These are phyloP conservation scores for Colletotrichum cordylinicola DNA, from an alignment of 2,329 filamentous ascomycete genomes.

Conservation along the genomic window DNA sequence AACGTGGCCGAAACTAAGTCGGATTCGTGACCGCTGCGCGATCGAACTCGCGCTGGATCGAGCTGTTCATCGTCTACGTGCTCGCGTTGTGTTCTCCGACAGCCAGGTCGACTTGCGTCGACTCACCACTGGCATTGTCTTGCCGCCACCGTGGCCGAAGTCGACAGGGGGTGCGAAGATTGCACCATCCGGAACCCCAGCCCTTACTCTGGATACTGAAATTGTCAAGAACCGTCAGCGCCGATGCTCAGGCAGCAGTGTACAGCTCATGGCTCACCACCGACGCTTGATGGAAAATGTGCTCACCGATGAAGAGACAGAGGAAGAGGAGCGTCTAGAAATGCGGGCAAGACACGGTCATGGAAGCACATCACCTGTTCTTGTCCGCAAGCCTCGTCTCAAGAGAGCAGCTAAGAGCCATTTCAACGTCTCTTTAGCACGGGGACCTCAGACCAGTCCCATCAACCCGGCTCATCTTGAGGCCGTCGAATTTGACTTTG, in stretches of 20 bases:
- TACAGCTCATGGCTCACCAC: slow-evolving; percentile 44
- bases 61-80: slow-evolving; percentile 72
- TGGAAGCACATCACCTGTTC: slow-evolving; percentile 26
- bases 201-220: slow-evolving; percentile 28
- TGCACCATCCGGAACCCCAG: slow-evolving; percentile 24
- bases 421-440: slow-evolving; percentile 25
- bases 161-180: slow-evolving; percentile 25
- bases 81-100: slow-evolving; percentile 72
- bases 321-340: slow-evolving; percentile 49
- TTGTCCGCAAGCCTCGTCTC: slow-evolving; percentile 43
- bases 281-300: slow-evolving; percentile 41
- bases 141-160: slow-evolving; percentile 30
- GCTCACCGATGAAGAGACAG: slow-evolving; percentile 50
- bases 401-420: slow-evolving; percentile 47
- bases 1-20: slow-evolving; percentile 88
- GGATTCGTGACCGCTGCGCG: slow-evolving; percentile 85
- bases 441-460: slow-evolving; percentile 31
- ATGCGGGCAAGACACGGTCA: slow-evolving; percentile 39
- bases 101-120: slow-evolving; percentile 66
- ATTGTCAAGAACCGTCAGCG: slow-evolving; percentile 44
- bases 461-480: slow-evolving; percentile 27
- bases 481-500: slow-evolving; percentile 26
- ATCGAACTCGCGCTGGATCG: slow-evolving; percentile 86
- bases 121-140: slow-evolving; percentile 38
- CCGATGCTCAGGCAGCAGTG: slow-evolving; percentile 56